A percentile compares a stretch with the other conserved stretches of the same genome.
Evolutionary conservation across 306 rosid species (phyloP).

Genomic region (Malus asiatica): DNA sequence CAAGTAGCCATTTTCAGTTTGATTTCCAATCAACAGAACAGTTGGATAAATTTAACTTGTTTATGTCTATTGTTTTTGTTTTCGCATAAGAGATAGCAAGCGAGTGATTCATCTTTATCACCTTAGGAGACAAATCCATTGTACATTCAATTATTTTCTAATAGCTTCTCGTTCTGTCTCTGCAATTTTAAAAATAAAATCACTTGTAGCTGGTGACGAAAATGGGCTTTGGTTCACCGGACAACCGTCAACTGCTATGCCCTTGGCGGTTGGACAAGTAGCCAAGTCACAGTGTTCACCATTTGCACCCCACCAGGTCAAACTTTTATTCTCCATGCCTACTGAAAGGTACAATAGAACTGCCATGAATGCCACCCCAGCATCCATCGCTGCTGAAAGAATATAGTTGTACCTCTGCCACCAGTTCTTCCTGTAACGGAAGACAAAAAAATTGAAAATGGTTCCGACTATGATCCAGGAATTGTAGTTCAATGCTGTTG

Average conservation of each 20-base stretch:
- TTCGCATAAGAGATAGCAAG: background rate
- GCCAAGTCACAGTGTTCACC: conserved; percentile 78
- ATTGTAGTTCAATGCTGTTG: conserved; percentile 74
- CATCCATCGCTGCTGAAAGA: conserved; percentile 79
- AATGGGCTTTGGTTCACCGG: conserved; percentile 25
- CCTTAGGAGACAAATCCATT: background rate
- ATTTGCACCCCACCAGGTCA: conserved; percentile 62
- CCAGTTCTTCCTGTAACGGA: conserved; percentile 72
- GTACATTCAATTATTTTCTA: background rate
- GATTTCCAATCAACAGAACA: background rate
- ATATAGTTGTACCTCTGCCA: conserved; percentile 90
- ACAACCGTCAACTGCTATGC: conserved; percentile 27
- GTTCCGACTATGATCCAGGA: conserved; percentile 66
- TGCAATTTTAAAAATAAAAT: background rate
- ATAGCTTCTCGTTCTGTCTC: background rate
- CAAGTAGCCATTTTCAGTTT: background rate
- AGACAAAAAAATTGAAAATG: conserved; percentile 64
- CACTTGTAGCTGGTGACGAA: background rate
- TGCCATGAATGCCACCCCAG: conserved; percentile 84
- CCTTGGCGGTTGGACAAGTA: conserved; percentile 40
- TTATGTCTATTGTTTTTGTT: background rate
- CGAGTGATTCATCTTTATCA: background rate
- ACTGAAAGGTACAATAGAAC: conserved; percentile 50
- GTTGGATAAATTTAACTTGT: background rate
- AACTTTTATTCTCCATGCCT: conserved; percentile 41